phyloP scores from a whole-genome alignment of 805 yeast species.

The Clavispora fructus region DNA sequence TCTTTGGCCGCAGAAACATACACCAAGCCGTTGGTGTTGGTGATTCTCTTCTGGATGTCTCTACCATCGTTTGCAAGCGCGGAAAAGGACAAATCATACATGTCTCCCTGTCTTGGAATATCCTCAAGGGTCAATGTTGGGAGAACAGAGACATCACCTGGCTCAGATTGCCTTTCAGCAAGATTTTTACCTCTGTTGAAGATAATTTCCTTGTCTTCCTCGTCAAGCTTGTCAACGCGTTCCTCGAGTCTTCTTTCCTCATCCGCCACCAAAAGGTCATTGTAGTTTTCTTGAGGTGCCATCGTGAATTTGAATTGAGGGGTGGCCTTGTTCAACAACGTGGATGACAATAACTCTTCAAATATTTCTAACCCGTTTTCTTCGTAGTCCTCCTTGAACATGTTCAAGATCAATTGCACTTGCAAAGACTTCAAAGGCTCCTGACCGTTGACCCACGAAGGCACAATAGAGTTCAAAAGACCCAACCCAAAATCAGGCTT shows the following conservation, averaged over 20 bases:
- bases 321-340: constrained; percentile 38
- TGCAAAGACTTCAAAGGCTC: constrained; percentile 68
- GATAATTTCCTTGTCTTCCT: constrained; percentile 53
- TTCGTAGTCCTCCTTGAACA: constrained; percentile 59
- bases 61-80: constrained; percentile 26
- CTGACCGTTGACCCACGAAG: constrained; percentile 79
- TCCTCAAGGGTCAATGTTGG: constrained; percentile 76
- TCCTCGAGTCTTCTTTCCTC: constrained; percentile 50
- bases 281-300: constrained; percentile 62
- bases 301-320: constrained; percentile 70
- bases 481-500: constrained; percentile 87
- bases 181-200: constrained; percentile 56
- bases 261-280: constrained; percentile 44
- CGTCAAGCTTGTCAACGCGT: constrained; percentile 42
- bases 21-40: constrained; percentile 75
- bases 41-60: constrained; percentile 43
- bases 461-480: constrained; percentile 65
- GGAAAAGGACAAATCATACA: constrained; percentile 23
- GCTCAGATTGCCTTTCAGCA: constrained; percentile 56
- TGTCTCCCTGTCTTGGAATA: constrained; percentile 55
- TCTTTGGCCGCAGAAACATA: constrained; percentile 68
- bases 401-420: constrained; percentile 53
- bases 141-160: constrained; percentile 70
- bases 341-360: constrained; percentile 49
- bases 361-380: constrained; percentile 50